phyloP scores from a whole-genome alignment of 2,329 filamentous ascomycete species.

The Neopestalotiopsis rosae region DNA sequence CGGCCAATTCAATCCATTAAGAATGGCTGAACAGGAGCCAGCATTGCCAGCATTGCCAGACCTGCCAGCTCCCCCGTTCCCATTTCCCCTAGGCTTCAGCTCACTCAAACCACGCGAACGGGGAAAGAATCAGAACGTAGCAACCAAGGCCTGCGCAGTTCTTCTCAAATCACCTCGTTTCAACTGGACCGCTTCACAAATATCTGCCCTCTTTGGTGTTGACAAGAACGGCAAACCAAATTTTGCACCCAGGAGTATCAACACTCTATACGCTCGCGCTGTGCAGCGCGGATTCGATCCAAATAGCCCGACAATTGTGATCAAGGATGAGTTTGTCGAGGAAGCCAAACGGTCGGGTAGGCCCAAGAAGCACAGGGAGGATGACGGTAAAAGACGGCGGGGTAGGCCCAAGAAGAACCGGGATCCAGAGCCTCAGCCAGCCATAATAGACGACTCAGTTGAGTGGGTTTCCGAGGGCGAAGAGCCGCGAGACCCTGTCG shows the following conservation, averaged over 20 bases:
- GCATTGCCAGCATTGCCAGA: no score
- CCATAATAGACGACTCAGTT: no score
- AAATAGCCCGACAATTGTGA: neutral
- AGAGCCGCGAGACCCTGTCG: neutral
- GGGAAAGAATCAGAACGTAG: neutral
- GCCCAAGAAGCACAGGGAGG: neutral
- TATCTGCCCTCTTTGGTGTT: neutral
- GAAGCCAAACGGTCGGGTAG: neutral
- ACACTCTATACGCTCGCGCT: neutral
- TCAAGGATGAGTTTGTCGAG: neutral
- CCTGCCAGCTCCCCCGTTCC: no score
- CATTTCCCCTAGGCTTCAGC: no score
- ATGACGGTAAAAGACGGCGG: neutral
- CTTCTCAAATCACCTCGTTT: neutral
- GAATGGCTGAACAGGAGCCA: no score
- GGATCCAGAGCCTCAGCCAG: no score
- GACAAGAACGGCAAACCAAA: neutral
- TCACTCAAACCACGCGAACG: no score
- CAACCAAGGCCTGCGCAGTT: neutral
- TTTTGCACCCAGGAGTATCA: neutral
- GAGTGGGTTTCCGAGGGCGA: neutral
- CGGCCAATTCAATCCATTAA: no score
- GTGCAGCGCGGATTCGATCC: neutral
- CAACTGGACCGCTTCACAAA: neutral
- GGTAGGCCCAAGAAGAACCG: no score